Evolutionary conservation across 2,329 filamentous ascomycete genomes (phyloP), one percentile per base, ranked within the genome.

Genomic region (Rhynchosporium agropyri): DNA sequence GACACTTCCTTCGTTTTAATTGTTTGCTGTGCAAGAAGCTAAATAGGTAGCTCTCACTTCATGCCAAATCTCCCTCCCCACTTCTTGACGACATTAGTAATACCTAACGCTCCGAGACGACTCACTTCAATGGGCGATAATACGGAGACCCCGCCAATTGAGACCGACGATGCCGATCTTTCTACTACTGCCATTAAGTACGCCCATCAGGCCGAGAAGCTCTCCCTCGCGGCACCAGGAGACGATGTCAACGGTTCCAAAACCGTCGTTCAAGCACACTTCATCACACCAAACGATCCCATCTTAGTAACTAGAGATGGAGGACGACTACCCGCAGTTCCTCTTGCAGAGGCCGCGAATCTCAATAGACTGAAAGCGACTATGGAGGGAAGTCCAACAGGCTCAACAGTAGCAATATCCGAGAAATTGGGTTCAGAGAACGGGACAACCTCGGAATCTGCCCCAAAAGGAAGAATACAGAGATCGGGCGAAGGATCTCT

Each of bases 301-400:
- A 84, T 92, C 15, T 84, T 93, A 51, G 78, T 87, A 59, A 91
- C 89, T 0, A 81, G 83, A 13, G 84, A 89, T 72, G 89, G 89
- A 36, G 81, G 83, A 53, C 79, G 89, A 45, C 74, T 92, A 5
- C 89, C 90, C 0, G 83, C 84, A 1, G 86, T 92, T 1, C 89
- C 89, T 1, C 73, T 91, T 4, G 79, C 83, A 38, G 89, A 93
- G 76, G 89, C 90, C 0, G 80, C 84, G 65, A 89, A 86, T 72
- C 79, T 93, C 61, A 93, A 93, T 72, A 71, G 79, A 4, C 74
- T 90, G 48, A 84, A 81, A 64, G 81, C 85, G 48, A 78, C 83
- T 45, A 70, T 80, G 7, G 77, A 74, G 26, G 66, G 57, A 31
- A 61, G 62, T 38, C 38, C 62, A 3, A 58, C 49, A 28, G 53